Conservation (phyloP, 2,329 filamentous ascomycete genomes). For the Xylogone sp. region DNA sequence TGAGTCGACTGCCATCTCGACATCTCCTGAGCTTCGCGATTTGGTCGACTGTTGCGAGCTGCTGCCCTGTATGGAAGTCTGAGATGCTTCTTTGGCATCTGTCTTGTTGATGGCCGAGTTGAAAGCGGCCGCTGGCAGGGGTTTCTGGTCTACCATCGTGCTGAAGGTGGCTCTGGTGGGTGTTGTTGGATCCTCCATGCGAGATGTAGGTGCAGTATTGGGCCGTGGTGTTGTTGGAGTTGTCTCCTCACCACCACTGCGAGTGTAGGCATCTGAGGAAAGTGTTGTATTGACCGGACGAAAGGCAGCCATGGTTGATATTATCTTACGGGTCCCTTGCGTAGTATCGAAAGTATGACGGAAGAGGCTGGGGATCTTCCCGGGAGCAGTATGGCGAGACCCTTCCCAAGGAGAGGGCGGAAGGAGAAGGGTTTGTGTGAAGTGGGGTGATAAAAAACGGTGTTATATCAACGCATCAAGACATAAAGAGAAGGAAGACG, state of each 20-base stretch:
- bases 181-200: constrained; percentile 50
- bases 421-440: not conserved
- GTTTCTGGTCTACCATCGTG: constrained; percentile 45
- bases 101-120: constrained; percentile 46
- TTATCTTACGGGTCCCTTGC: constrained; percentile 1
- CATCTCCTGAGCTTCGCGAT: constrained; percentile 62
- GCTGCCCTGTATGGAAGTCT: constrained; percentile 43
- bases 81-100: constrained; percentile 39
- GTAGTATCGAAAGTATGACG: constrained; percentile 11
- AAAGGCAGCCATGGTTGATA: constrained; percentile 51
- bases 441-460: not conserved
- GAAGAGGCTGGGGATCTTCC: not conserved
- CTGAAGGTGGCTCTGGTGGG: constrained; percentile 58
- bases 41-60: constrained; percentile 59
- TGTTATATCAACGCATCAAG: not conserved
- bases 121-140: constrained; percentile 49
- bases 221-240: constrained; percentile 50
- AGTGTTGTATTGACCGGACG: constrained; percentile 57
- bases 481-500: not conserved
- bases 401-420: not conserved
- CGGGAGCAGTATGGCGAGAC: not conserved
- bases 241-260: constrained; percentile 40
- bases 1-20: constrained; percentile 64
- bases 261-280: constrained; percentile 32
- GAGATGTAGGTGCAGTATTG: constrained; percentile 38